Base-by-base conservation (phyloP, 2,329 filamentous ascomycete genomes). In the Sporothrix luriei region DNA sequence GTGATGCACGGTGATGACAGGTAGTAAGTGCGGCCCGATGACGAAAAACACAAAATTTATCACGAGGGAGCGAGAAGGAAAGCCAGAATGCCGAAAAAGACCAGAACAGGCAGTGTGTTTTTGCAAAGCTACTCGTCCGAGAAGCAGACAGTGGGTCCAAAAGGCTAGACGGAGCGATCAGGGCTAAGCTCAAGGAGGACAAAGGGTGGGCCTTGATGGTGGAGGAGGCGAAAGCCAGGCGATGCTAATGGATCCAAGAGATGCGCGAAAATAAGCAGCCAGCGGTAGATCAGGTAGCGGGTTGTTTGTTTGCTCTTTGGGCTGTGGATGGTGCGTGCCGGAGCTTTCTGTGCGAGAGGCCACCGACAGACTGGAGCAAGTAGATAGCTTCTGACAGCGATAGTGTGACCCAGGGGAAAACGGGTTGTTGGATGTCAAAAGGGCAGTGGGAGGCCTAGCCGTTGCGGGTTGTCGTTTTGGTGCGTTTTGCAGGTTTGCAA, bases 21-120 rank as follows among this genome's bases (percentile, higher is more conserved):
- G 40, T 14, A 19, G 65, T 57, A 38, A 6, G 10, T 46, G 33
- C 38, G 26, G 59, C 49, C 49, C 49, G 51, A 66, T 57, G 59
- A 65, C 59, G 59, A 65, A 38, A 38, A 66, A 69, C 64, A 62
- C 68, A 59, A 40, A 54, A 57, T 57, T 57, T 49, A 51, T 55
- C 49, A 65, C 59, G 52, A 59, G 61, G 40, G 43, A 66, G 61
- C 65, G 57, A 66, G 4, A 19, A 29, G 14, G 62, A 21, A 38
- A 46, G 38, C 11, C 40, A 62, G 57, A 62, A 11, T 43, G 65
- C 65, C 38, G 65, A 55, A 55, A 55, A 69, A 59, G 68, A 61
- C 62, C 54, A 66, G 62, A 67, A 66, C n/a, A 38, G 61, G 68
- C 54, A 69, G 61, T 66, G 62, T 69, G 68, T 64, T 69, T 70